phyloP scores from a whole-genome alignment of 768 basidiomycete species.

The Pisolithus tinctorius region DNA sequence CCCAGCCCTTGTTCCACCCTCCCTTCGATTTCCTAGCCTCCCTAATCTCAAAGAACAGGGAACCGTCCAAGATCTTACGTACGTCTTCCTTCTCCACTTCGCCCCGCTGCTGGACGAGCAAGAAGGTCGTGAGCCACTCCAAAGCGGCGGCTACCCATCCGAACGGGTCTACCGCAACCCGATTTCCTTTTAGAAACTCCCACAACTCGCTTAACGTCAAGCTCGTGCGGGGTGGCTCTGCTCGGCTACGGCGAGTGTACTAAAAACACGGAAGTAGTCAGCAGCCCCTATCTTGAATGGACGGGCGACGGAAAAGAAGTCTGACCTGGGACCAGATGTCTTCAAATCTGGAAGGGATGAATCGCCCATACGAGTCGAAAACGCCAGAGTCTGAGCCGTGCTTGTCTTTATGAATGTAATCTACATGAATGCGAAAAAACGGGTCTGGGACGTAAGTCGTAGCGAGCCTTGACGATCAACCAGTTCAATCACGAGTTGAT shows the following conservation, averaged over 20 bases:
- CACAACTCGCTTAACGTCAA: slow-evolving; percentile 28
- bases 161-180: slow-evolving; percentile 30
- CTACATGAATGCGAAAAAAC: slow-evolving; percentile 32
- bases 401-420: slow-evolving; percentile 30
- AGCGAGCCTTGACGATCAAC: slow-evolving; percentile 8
- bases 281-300: neutral
- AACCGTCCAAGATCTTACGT: slow-evolving; percentile 35
- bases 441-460: slow-evolving; percentile 32
- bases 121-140: slow-evolving; percentile 34
- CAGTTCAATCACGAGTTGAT: neutral
- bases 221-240: slow-evolving; percentile 9
- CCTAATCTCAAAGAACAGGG: slow-evolving; percentile 29
- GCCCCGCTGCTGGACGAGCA: slow-evolving; percentile 35
- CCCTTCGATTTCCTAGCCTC: slow-evolving; percentile 11
- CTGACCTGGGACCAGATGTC: slow-evolving; percentile 37
- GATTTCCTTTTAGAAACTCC: slow-evolving; percentile 22
- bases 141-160: slow-evolving; percentile 31
- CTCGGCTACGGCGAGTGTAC: slow-evolving; percentile 9
- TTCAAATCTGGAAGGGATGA: slow-evolving; percentile 36
- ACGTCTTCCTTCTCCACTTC: slow-evolving; percentile 36
- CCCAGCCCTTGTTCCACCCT: slow-evolving; percentile 27
- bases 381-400: slow-evolving; percentile 40
- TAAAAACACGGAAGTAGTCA: neutral
- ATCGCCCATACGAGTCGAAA: slow-evolving; percentile 36
- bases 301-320: neutral